Base-by-base conservation (phyloP, 495 filamentous ascomycete species). In the Trichodelitschia bisporula region DNA sequence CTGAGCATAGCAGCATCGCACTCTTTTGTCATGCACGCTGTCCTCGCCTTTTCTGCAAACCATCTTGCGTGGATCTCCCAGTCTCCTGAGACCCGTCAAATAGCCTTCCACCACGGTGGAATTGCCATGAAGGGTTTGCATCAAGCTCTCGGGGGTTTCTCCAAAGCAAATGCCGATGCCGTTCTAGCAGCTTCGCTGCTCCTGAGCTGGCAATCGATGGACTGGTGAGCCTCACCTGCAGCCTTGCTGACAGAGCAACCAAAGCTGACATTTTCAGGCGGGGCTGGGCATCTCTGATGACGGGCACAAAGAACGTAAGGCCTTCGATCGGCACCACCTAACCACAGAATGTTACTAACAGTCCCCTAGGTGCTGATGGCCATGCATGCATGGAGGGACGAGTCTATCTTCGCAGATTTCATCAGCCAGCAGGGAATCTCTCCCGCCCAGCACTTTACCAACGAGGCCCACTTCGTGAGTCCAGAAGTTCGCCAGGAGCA, bases 151-250 rank as follows among this genome's bases (percentile, higher is more conserved):
- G 69, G 68, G 18, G 57, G 60, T 15, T 95, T 95, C 51, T 91
- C 78, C 4, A 68, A 62, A 39, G 69, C 71, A 23, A 93, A 82
- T 41, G 80, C 77, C 10, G 84, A 97, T 53, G 78, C 84, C 20
- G 72, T 92, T 33, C 62, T 97, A 18, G 86, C 83, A 30, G 78
- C 86, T 16, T 95, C 83, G 9, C 69, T 92, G 19, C 61, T 95
- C 29, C 58, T 97, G 26, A 84, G 84, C 27, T 97, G 89, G 89
- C 86, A 95, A 55, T 76, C 77, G 35, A 80, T 72, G 39, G 86
- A 95, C 54, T 93, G 82, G 86, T 92, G 58, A 61, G 78, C 59
- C 42, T 34, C 28, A 37, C 30, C 35, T 25, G 36, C 49, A 45
- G 21, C 49, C 35, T 43, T 37, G 40, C 51, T 52, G 32, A 53